These are phyloP conservation scores for Arthrobotrys musiformis DNA, from an alignment of 2,329 filamentous ascomycete genomes.

Conservation along the genomic window DNA sequence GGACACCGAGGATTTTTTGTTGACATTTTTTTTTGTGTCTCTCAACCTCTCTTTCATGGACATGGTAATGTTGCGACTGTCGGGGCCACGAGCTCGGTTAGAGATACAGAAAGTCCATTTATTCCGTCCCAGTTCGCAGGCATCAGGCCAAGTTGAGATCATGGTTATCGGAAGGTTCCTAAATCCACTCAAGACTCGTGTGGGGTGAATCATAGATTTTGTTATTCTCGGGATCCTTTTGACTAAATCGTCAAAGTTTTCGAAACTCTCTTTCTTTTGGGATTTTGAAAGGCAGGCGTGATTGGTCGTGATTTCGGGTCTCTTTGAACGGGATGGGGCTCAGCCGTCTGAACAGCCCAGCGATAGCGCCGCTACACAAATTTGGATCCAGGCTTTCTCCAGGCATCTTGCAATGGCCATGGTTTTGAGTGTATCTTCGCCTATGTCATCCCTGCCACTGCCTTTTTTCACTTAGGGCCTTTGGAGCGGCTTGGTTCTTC, in stretches of 20 bases:
- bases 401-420: conserved; percentile 14
- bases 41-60: neutral
- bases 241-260: conserved; percentile 31
- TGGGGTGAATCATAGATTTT: conserved; percentile 20
- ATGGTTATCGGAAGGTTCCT: neutral
- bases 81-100: neutral
- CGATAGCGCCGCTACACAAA: conserved; percentile 18
- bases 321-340: conserved; percentile 27
- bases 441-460: conserved; percentile 26
- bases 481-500: conserved; percentile 19
- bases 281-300: neutral
- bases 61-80: neutral
- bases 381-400: conserved; percentile 24
- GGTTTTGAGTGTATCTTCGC: conserved; percentile 16
- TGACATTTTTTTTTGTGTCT: neutral
- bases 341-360: conserved; percentile 30
- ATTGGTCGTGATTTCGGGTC: conserved; percentile 35
- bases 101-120: conserved; percentile 35
- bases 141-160: conserved; percentile 27
- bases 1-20: neutral
- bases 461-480: conserved; percentile 31
- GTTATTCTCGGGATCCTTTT: conserved; percentile 2
- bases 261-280: neutral
- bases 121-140: conserved; percentile 16
- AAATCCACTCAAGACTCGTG: neutral